Base-by-base conservation (phyloP, 345 rosid species). In the Citrus glauca region DNA sequence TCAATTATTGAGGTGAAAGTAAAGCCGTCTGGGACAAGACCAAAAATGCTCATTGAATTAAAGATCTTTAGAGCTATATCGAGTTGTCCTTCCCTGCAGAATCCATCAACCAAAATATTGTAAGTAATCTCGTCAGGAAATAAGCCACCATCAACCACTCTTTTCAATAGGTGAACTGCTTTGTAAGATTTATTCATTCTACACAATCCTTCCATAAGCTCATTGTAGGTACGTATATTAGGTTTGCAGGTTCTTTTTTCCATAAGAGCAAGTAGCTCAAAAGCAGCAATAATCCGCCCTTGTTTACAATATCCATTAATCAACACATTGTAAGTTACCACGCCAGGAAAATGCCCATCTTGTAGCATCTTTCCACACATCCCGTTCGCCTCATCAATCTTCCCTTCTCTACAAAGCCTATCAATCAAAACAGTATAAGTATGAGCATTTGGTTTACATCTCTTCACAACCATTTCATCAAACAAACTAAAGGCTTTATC, bases 121-220 rank as follows among this genome's bases (percentile, higher is more conserved):
- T 80, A 87, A 24, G 80, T 78, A 74, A 89, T 79, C 45, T 57
- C 71, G 57, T 85, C 71, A 74, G 88, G 88, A 60, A 77, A 76
- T 66, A 87, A 75, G 25, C 86, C 88, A 82, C 72, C 80, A 60
- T 82, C 75, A 67, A 86, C 22, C 61, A 88, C 64, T 79, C 81
- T 79, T 79, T 81, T 75, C 78, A 89, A 74, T 27, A 85, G 82
- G 7, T 79, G 53, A 77, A 84, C 35, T 19, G 88, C 88, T 72
- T 81, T 85, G 59, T 62, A 81, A 4, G 87, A 74, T 79, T 79
- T 85, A 70, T 83, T 86, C 0, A 86, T 86, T 82, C 74, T 81
- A 74, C 91, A 89, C 53, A 87, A 78, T 24, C 91, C 91, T 50
- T 82, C 89, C 65, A 89, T 87, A 75, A 89, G 90, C 83, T 81